phyloP scores from a whole-genome alignment of 805 yeast species.

The Sugiyamaella floridensis region DNA sequence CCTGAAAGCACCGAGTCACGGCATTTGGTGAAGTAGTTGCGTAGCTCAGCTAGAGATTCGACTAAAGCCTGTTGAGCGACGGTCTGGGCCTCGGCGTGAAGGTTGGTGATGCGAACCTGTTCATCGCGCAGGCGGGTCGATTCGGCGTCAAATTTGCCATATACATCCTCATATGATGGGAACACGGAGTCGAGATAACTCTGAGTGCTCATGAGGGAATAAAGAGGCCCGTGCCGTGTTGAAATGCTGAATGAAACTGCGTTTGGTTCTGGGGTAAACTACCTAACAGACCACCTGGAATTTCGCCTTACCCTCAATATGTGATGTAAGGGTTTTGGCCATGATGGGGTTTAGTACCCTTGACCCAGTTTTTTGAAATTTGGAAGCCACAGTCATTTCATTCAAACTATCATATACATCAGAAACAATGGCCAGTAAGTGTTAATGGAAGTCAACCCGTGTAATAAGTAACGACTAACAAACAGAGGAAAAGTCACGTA shows the following conservation, averaged over 20 bases:
- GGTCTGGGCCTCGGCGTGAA: background rate
- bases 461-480: background rate
- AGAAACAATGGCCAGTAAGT: slow-evolving; percentile 11
- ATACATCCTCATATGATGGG: slow-evolving; percentile 19
- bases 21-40: slow-evolving; percentile 30
- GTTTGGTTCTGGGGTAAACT: background rate
- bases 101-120: slow-evolving; percentile 3
- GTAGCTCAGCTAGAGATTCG: slow-evolving; percentile 5
- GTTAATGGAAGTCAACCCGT: background rate
- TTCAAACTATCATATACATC: background rate
- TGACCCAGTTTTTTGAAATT: background rate
- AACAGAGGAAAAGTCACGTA: slow-evolving; percentile 61
- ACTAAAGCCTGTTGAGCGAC: slow-evolving; percentile 2
- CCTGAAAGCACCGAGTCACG: slow-evolving; percentile 40
- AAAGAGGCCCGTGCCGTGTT: background rate
- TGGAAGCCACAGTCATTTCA: slow-evolving; percentile 25
- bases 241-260: too few relatives aligned
- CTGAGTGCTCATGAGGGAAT: slow-evolving; percentile 7
- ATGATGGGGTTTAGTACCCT: too few relatives aligned
- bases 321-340: too few relatives aligned
- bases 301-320: background rate
- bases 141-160: slow-evolving; percentile 15
- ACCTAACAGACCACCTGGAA: background rate
- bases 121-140: slow-evolving; percentile 5
- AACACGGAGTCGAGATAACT: slow-evolving; percentile 21